Evolutionary conservation across 208 protist genomes (phyloP).

Genomic region (Trypanosoma lewisi): DNA sequence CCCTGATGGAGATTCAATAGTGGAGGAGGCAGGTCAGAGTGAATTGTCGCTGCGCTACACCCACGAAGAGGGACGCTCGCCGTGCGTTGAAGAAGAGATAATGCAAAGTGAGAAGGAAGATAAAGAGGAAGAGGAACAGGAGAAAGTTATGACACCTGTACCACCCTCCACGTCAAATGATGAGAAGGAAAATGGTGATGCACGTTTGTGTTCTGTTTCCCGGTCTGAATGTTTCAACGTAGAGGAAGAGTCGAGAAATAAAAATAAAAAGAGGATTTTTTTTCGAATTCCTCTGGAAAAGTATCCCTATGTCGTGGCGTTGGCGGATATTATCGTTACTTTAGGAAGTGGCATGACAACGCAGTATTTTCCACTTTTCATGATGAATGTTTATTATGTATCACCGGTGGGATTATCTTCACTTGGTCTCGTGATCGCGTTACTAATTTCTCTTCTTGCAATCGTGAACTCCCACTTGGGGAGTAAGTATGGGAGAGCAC

Average conservation of each 20-base stretch:
- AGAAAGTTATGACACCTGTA: neutral
- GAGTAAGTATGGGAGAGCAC: constrained; percentile 47
- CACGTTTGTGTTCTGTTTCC: neutral
- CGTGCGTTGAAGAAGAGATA: constrained; percentile 10
- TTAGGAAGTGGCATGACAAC: constrained; percentile 75
- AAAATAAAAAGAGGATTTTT: neutral
- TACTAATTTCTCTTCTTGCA: constrained; percentile 48
- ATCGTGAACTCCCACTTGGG: constrained; percentile 42
- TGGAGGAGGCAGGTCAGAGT: neutral
- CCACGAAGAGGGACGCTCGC: neutral
- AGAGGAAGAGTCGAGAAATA: neutral
- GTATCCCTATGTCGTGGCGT: constrained; percentile 46
- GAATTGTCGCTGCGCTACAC: neutral
- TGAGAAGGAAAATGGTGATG: neutral
- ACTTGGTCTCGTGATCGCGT: constrained; percentile 44
- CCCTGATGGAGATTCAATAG: neutral
- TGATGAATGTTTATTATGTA: constrained; percentile 61
- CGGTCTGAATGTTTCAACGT: neutral
- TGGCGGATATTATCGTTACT: constrained; percentile 42
- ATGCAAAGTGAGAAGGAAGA: neutral
- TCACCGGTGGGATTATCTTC: constrained; percentile 36
- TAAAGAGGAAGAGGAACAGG: neutral
- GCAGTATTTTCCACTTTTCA: constrained; percentile 73
- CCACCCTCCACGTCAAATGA: neutral
- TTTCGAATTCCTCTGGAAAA: constrained; percentile 34